Conservation (phyloP, 768 basidiomycete species). For the Megacollybia marginata region DNA sequence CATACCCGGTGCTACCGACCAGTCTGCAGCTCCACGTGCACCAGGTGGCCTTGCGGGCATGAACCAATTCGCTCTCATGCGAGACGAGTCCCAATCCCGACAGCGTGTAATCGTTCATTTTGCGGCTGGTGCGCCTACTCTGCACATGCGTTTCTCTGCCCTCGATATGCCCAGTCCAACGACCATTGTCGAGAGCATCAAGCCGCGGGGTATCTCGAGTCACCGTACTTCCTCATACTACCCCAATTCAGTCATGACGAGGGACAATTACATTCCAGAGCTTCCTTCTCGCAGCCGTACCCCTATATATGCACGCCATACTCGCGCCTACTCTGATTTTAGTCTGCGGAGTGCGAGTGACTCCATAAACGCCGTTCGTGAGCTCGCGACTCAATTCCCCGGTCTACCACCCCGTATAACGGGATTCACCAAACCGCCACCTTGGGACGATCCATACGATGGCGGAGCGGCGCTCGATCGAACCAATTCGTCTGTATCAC, state of each 20-base stretch:
- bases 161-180: conserved; percentile 34
- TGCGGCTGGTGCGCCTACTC: conserved; percentile 36
- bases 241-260: conserved; percentile 5
- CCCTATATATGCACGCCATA: not conserved
- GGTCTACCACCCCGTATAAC: conserved; percentile 31
- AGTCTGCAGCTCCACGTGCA: conserved; percentile 2
- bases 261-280: not conserved
- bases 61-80: conserved; percentile 16
- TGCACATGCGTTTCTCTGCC: conserved; percentile 49
- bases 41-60: conserved; percentile 8
- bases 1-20: not conserved
- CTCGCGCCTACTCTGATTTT: conserved; percentile 9
- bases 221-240: conserved; percentile 5
- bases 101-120: conserved; percentile 46
- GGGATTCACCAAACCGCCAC: conserved; percentile 14
- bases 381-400: conserved; percentile 49
- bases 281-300: not conserved
- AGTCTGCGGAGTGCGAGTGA: conserved; percentile 26
- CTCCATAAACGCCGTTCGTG: conserved; percentile 37
- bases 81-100: conserved; percentile 7
- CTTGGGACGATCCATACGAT: conserved; percentile 1
- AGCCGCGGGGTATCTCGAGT: conserved; percentile 14
- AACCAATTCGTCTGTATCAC: not conserved
- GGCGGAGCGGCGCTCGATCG: not conserved
- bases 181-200: conserved; percentile 18